Conservation (phyloP, 1,139 yeast genomes). For the Chernovozyma sophiae-reginae region DNA sequence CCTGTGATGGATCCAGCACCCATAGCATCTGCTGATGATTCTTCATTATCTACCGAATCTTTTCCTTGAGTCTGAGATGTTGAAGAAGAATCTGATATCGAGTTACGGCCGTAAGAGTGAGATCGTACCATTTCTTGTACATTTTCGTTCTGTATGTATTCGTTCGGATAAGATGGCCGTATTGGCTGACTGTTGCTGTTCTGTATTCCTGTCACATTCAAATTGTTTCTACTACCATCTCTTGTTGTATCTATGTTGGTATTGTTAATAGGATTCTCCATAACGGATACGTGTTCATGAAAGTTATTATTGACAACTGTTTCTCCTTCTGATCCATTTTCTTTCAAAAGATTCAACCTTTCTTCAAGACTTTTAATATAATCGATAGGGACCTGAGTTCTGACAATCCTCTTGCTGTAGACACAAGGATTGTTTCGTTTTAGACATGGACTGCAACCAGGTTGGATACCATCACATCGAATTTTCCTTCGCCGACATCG, state of each 20-base stretch:
- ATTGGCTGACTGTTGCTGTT: not conserved
- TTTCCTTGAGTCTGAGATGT: not conserved
- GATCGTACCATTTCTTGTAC: not conserved
- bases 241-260: not conserved
- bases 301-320: not conserved
- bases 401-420: not conserved
- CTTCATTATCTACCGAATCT: no score
- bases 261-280: not conserved
- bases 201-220: not conserved
- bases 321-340: no score
- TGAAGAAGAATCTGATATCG: not conserved
- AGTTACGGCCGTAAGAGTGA: not conserved
- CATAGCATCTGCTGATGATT: not conserved
- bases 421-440: not conserved
- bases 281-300: not conserved
- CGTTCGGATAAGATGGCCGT: no score
- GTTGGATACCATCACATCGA: not conserved
- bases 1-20: not conserved
- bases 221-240: not conserved
- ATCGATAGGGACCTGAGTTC: not conserved
- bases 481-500: not conserved
- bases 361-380: not conserved
- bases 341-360: not conserved
- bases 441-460: not conserved
- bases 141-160: not conserved